Evolutionary conservation across 2,329 filamentous ascomycete genomes (phyloP), one percentile per base, ranked within the genome.

Genomic region (Fusarium sp.): DNA sequence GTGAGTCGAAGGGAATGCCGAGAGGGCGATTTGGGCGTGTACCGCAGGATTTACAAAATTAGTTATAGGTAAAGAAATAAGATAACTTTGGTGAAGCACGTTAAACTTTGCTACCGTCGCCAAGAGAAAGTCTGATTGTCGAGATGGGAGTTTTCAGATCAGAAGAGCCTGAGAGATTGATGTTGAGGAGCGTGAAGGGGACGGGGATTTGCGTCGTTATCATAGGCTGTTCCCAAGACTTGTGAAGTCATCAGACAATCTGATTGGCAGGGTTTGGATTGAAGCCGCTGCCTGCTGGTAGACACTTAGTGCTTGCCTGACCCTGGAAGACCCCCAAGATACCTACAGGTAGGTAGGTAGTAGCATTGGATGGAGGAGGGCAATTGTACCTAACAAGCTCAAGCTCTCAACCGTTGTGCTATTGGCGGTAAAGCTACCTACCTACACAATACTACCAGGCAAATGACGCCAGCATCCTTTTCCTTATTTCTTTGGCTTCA

Each of bases 221-320:
- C 75, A 77, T 76, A 75, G 72, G 75, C 65, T 63, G 58, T 32
- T 53, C 63, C 47, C 51, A 45, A 64, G 65, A 47, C 68, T 66
- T 70, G 74, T 75, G 75, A 66, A 62, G 66, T 61, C 65, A 62
- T 53, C 65, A 41, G 64, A 57, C 67, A 56, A 51, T 63, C 32
- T 70, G 72, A 72, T 68, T 75, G 72, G 74, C 32, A 53, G 38
- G 47, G 58, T n/a, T 51, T 44, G 28, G 28, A 47, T 39, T 35
- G 26, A 38, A 69, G 55, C 63, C 47, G 53, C 61, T 66, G 11
- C 39, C 61, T 66, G 17, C 24, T 57, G 30, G 54, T 41, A 63
- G n/a, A 35, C 15, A 36, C 45, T 30, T 48, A 53, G 50, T 50
- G 38, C 42, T 61, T 48, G 48, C 8, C 35, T 35, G 50, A 30